Evolutionary conservation across 306 rosid genomes (phyloP), one percentile per base, ranked within the genome.

Genomic region (Citrullus colocynthis): DNA sequence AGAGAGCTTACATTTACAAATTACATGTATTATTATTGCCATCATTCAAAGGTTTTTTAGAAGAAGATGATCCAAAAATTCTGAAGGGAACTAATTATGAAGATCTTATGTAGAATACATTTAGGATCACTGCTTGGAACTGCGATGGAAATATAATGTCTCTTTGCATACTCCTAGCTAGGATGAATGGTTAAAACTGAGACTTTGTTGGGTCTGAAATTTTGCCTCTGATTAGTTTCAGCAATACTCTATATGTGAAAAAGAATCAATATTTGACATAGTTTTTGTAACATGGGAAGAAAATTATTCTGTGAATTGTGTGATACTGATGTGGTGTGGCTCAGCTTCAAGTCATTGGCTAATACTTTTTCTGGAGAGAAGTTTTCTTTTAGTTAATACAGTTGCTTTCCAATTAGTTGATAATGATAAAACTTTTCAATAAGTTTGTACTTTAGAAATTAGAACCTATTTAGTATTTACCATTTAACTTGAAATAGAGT

Each of bases 1-100:
- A 82, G 5, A 36, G 81, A 77, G 90, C 87, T 85, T 89, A 82
- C 80, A 85, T 87, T 88, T 93, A 90, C 88, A 87, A 36, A 36
- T 36, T 36, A 36, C 82, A 92, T 91, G 96, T 88, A 83, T 87
- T 57, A 55, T 55, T 84, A 83, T 79, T 88, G 80, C 80, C 75
- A 51, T 80, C 56, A 67, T 69, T 34, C 61, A 24, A 24, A 24
- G 28, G 28, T 24, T 24, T 24, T 24, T 24, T 24, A 71, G n/a
- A 62, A 71, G n/a, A 62, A 14, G 34, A 62, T 62, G 9, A 34
- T 15, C 6, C 42, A 32, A 20, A 62, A 18, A 30, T 11, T 34
- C 3, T 13, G 42, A 32, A 60, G 32, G 28, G 39, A 60, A 24
- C 39, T 30, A 59, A 59, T 10, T 4, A 59, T 12, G 34, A 58